phyloP scores from a whole-genome alignment of 1,139 yeast species.

The Candida albicans region DNA sequence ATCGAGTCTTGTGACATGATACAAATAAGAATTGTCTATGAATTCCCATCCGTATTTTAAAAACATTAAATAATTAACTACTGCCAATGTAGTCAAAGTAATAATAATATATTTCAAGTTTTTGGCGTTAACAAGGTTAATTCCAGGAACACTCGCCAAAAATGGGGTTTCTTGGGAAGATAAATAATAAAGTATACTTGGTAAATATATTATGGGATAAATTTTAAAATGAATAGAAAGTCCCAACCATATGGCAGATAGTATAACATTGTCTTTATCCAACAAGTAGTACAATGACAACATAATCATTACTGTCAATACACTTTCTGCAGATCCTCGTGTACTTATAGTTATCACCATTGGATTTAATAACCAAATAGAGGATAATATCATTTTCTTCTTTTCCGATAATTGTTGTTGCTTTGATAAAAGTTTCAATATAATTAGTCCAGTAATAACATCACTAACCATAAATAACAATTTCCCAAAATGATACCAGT shows the following conservation, averaged over 20 bases:
- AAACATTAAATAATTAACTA: constrained; percentile 61
- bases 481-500: constrained; percentile 74
- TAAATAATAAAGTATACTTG: constrained; percentile 45
- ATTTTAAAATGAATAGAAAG: constrained; percentile 85
- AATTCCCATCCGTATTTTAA: constrained; percentile 70
- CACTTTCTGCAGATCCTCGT: constrained; percentile 90
- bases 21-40: constrained; percentile 74
- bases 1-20: constrained; percentile 80
- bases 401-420: constrained; percentile 12
- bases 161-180: constrained; percentile 22
- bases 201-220: constrained; percentile 83
- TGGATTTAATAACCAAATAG: constrained; percentile 89
- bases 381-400: constrained; percentile 31
- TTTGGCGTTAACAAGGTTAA: constrained; percentile 40
- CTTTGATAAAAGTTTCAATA: constrained; percentile 38
- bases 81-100: constrained; percentile 42
- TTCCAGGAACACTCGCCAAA: constrained; percentile 24
- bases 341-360: constrained; percentile 94
- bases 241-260: constrained; percentile 71
- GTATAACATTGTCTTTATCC: constrained; percentile 26
- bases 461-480: constrained; percentile 75
- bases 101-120: constrained; percentile 48
- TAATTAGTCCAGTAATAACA: constrained; percentile 72
- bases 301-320: constrained; percentile 77
- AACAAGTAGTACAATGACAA: constrained; percentile 50